Conservation (phyloP, 2,329 filamentous ascomycete genomes). For the Verruconis gallopava region DNA sequence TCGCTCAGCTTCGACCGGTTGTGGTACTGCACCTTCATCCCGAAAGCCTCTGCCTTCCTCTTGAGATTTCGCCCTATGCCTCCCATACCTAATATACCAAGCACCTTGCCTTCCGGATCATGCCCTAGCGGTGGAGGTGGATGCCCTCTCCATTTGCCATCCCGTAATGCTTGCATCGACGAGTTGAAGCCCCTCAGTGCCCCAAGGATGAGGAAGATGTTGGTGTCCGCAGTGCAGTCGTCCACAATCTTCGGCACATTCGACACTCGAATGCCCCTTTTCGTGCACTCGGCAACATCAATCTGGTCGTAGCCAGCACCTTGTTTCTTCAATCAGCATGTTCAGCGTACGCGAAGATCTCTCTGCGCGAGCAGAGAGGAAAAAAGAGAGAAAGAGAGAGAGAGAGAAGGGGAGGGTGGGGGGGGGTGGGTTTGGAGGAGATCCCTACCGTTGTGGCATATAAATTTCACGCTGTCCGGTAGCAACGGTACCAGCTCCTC, state of each 20-base stretch:
- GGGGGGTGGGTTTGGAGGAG: background rate
- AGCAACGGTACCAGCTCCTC: constrained; percentile 48
- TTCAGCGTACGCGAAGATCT: background rate
- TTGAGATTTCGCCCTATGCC: constrained; percentile 71
- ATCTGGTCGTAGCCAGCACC: constrained; percentile 80
- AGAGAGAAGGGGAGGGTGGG: background rate
- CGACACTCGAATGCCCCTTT: constrained; percentile 54
- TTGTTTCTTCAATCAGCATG: constrained; percentile 21
- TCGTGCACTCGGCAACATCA: constrained; percentile 58
- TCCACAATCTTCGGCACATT: constrained; percentile 74
- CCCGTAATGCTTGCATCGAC: constrained; percentile 51
- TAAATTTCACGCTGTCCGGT: constrained; percentile 25
- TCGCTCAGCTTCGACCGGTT: constrained; percentile 51
- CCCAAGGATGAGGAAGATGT: constrained; percentile 69
- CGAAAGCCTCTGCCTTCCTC: constrained; percentile 60
- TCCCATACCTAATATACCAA: constrained; percentile 78
- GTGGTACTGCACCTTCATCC: constrained; percentile 62
- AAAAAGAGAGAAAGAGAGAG: background rate
- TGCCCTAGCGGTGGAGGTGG: constrained; percentile 48
- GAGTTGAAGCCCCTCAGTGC: constrained; percentile 61
- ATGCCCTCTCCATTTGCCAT: constrained; percentile 53
- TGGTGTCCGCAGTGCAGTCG: constrained; percentile 70
- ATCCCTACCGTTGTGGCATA: constrained; percentile 34
- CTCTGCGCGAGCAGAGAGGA: background rate
- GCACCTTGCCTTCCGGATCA: constrained; percentile 64